Evolutionary conservation across 2,329 filamentous ascomycete species (phyloP), one percentile per base, ranked within the genome.

Genomic region (Thielaviopsis populi): DNA sequence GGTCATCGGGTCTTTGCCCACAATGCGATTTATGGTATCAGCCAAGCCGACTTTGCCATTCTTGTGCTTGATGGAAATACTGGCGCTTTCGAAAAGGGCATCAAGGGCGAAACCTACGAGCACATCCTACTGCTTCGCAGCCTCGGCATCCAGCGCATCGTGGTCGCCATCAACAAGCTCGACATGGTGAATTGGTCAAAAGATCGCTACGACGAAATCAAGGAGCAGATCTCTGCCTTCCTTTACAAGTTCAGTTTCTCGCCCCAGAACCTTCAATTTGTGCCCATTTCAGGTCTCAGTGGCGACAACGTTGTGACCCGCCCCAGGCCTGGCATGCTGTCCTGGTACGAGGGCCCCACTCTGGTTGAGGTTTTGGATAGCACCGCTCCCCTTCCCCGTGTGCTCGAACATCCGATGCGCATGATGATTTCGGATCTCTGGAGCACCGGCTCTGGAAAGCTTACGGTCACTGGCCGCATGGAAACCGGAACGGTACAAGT

Each of bases 11-110:
- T 99, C 72, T 99, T 97, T 71, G 91, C 99, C 22, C 94, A 94
- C 0, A 99, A 96, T 73, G 99, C 99, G 94, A 96, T 99, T 72
- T 92, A 92, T 1, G 94, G 94, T 15, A 91, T 92, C 2, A 94
- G 89, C 66, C 92, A 96, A 74, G 95, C 94, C 10, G 94, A 99
- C 72, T 94, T 97, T 73, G 94, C 91, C 0, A 87, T 99, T 0
- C 78, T 99, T 2, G 94, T 99, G 22, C 89, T 99, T 66, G 94
- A 99, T 72, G 88, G 92, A 3, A 87, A 88, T 65, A 89, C 84
- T 0, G 94, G 92, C 41, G 91, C 91, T 41, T 96, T 97, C 68
- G 94, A 99, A 73, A 91, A 90, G 2, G 95, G 94, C 0, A 77
- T 97, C 40, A 92, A 88, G 71, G 94, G 94, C 0, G 94, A 99